Percentiles rank a stretch among this genome's conserved stretches.
Conservation (phyloP, 129 eudicot species). For the Saposhnikovia divaricata region DNA sequence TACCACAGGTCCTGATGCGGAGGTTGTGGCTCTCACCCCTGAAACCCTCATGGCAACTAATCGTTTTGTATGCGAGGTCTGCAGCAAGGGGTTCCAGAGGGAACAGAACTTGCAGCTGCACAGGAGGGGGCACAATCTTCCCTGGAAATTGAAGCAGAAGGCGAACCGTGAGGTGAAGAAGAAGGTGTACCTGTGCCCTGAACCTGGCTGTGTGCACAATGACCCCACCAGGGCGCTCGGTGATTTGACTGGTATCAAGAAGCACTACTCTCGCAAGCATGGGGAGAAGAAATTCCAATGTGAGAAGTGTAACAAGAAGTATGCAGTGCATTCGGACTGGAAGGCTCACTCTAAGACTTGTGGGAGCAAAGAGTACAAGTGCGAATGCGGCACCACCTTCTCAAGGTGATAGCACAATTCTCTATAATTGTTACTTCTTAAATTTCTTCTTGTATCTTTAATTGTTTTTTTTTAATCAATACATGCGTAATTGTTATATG, state of each 20-base stretch:
- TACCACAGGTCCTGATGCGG: not conserved
- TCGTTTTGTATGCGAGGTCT: not conserved
- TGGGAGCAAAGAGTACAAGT: not conserved
- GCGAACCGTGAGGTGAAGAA: not conserved
- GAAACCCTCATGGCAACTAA: not conserved
- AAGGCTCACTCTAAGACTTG: slow-evolving; percentile 1
- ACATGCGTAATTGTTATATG: too few species aligned
- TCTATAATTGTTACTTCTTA: not conserved
- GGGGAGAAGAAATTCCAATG: not conserved
- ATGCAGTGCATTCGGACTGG: not conserved
- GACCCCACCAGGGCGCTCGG: not conserved
- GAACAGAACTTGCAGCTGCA: not conserved
- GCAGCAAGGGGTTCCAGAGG: not conserved
- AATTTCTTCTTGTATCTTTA: too few species aligned
- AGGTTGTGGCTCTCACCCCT: not conserved
- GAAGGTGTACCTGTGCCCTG: slow-evolving; percentile 1
- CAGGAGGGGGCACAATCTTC: not conserved
- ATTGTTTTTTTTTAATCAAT: too few species aligned
- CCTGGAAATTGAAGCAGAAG: not conserved
- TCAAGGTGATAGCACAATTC: not conserved
- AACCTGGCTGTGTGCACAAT: not conserved
- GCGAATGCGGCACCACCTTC: slow-evolving; percentile 2
- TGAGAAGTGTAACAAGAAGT: not conserved
- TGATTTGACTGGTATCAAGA: not conserved
- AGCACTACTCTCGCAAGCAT: slow-evolving; percentile 1